Conservation (phyloP, 768 basidiomycete genomes). For the Tubosaeta sp. region DNA sequence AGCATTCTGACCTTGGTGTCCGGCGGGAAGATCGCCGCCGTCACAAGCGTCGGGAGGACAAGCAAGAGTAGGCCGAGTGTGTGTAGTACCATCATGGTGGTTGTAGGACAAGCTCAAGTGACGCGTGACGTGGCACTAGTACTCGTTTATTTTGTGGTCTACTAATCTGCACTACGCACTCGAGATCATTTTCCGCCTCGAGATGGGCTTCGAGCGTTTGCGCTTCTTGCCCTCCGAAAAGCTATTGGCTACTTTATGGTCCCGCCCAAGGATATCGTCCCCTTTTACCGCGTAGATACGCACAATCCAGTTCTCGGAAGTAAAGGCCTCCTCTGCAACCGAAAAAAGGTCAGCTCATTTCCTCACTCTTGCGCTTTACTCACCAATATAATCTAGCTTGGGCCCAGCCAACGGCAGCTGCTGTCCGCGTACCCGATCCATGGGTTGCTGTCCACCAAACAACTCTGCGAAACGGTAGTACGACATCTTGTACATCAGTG, state of each 20-base stretch:
- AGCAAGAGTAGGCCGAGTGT: conserved; percentile 16
- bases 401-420: conserved; percentile 71
- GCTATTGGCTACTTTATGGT: conserved; percentile 81
- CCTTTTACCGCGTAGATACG: conserved; percentile 95
- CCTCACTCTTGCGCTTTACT: conserved; percentile 20
- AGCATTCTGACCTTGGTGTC: conserved; percentile 69
- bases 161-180: conserved; percentile 3
- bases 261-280: conserved; percentile 86
- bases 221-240: conserved; percentile 87
- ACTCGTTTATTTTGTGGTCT: background rate
- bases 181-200: conserved; percentile 48
- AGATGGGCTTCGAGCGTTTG: conserved; percentile 70
- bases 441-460: conserved; percentile 68
- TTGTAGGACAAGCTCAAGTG: conserved; percentile 1
- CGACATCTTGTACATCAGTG: conserved; percentile 99
- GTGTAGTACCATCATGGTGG: conserved; percentile 23
- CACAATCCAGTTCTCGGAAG: conserved; percentile 99
- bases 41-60: conserved; percentile 34
- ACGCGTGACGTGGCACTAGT: background rate
- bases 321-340: conserved; percentile 87
- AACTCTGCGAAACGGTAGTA: conserved; percentile 94
- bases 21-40: conserved; percentile 44
- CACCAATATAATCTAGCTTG: conserved; percentile 84
- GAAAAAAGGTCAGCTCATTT: conserved; percentile 1
- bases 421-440: conserved; percentile 90